A percentile compares a stretch with the other conserved stretches of the same genome.
Conservation (phyloP, 495 filamentous ascomycete genomes). For the Annulohypoxylon bovei region DNA sequence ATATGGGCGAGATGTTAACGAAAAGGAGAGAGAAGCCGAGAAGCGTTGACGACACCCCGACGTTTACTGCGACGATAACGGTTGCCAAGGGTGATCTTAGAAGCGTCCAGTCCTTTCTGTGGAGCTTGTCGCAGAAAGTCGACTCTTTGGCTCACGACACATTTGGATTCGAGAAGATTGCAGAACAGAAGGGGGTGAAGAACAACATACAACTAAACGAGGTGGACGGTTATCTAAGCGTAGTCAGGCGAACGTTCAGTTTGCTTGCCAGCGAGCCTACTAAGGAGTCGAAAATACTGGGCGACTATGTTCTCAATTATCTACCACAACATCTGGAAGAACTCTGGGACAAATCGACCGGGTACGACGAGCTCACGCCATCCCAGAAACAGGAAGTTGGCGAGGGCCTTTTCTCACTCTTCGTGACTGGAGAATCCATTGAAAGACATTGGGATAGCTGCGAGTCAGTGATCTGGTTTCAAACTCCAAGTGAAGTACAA, state of each 20-base stretch:
- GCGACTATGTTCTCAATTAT: constrained; percentile 1
- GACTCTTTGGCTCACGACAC: constrained; percentile 18
- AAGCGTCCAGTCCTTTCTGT: constrained; percentile 39
- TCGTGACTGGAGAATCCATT: constrained; percentile 31
- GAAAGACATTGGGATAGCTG: constrained; percentile 40
- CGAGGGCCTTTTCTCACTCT: constrained; percentile 35
- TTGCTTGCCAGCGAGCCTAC: constrained; percentile 19
- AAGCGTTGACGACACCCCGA: constrained; percentile 34
- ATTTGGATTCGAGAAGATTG: constrained; percentile 17
- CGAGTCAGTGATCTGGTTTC: background rate
- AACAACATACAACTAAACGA: constrained; percentile 36
- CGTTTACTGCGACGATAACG: constrained; percentile 40
- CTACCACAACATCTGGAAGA: constrained; percentile 31
- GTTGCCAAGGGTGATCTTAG: constrained; percentile 39
- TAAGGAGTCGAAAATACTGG: background rate
- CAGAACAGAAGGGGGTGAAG: constrained; percentile 11
- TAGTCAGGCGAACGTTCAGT: constrained; percentile 37
- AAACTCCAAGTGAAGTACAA: background rate
- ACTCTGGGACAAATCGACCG: constrained; percentile 18
- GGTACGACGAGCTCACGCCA: constrained; percentile 34
- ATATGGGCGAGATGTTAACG: constrained; percentile 16
- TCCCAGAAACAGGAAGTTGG: constrained; percentile 44
- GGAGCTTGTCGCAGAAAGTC: constrained; percentile 28
- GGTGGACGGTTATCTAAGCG: constrained; percentile 36
- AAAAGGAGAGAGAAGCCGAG: constrained; percentile 29